Evolutionary conservation across 768 basidiomycete species (phyloP).

Genomic region (Kwoniella newhampshirensis): DNA sequence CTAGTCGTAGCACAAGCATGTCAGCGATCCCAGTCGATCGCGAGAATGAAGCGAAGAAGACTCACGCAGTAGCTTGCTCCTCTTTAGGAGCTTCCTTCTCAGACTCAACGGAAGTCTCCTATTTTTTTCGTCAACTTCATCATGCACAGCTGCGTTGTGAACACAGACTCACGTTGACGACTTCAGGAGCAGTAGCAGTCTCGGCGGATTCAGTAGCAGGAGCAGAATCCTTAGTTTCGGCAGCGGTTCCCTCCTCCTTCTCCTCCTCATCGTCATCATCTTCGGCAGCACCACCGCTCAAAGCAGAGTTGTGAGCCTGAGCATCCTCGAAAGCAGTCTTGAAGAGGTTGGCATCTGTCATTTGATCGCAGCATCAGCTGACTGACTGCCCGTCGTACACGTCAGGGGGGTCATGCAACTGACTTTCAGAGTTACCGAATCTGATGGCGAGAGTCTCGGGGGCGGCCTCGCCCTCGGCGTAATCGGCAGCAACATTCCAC

Average conservation of each 20-base stretch:
- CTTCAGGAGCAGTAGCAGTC: conserved; percentile 19
- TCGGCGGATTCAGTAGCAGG: conserved; percentile 23
- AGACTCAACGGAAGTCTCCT: conserved; percentile 36
- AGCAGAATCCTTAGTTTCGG: conserved; percentile 41
- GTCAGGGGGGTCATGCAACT: too few species aligned
- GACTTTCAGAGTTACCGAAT: conserved; percentile 94
- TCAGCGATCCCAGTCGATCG: background rate
- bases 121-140: background rate
- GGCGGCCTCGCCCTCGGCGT: conserved; percentile 82
- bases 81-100: conserved; percentile 41
- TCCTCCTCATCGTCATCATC: conserved; percentile 60
- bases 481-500: conserved; percentile 95
- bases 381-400: too few species aligned
- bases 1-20: too few species aligned
- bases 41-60: conserved; percentile 3
- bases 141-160: background rate
- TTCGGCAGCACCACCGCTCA: conserved; percentile 7
- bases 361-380: background rate
- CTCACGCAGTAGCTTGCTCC: conserved; percentile 40
- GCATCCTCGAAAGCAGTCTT: conserved; percentile 85
- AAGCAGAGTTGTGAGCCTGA: conserved; percentile 57
- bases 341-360: conserved; percentile 81
- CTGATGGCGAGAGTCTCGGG: conserved; percentile 96
- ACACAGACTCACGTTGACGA: conserved; percentile 35
- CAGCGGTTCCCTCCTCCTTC: conserved; percentile 57